phyloP scores from a whole-genome alignment of 768 basidiomycete species.

The Suillus decipiens region DNA sequence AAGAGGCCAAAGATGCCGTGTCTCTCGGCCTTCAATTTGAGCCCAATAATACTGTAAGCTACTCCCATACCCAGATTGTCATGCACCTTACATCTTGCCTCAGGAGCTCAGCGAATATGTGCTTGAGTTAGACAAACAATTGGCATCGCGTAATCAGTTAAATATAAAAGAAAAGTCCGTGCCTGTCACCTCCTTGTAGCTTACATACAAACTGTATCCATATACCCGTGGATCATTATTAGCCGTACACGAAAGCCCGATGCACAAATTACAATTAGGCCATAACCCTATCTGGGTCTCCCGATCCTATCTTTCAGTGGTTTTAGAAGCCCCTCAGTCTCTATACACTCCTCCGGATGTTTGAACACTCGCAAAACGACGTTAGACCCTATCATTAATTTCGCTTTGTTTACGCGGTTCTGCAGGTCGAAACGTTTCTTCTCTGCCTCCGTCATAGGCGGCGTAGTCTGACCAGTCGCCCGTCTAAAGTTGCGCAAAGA shows the following conservation, averaged over 20 bases:
- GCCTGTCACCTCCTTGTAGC: not conserved
- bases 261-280: slow-evolving; percentile 1
- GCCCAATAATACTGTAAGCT: slow-evolving; percentile 56
- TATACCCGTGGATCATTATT: slow-evolving; percentile 4
- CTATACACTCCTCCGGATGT: slow-evolving; percentile 67
- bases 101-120: slow-evolving; percentile 36
- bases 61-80: not conserved
- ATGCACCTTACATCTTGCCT: slow-evolving; percentile 14
- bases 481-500: slow-evolving; percentile 16
- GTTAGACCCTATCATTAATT: slow-evolving; percentile 56
- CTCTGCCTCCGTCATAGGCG: slow-evolving; percentile 50
- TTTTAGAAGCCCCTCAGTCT: slow-evolving; percentile 49
- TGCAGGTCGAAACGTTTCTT: slow-evolving; percentile 61
- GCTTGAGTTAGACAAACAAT: slow-evolving; percentile 30
- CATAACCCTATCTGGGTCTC: not conserved
- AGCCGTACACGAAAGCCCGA: not conserved
- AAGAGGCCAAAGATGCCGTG: slow-evolving; percentile 83
- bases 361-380: slow-evolving; percentile 68
- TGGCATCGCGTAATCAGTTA: slow-evolving; percentile 16
- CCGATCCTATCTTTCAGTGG: not conserved
- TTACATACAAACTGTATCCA: not conserved
- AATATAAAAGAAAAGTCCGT: not conserved
- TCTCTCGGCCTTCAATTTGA: slow-evolving; percentile 86
- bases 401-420: slow-evolving; percentile 60
- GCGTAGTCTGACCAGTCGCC: slow-evolving; percentile 3